phyloP scores from a whole-genome alignment of 208 protist genomes.

The Leishmania braziliensis region DNA sequence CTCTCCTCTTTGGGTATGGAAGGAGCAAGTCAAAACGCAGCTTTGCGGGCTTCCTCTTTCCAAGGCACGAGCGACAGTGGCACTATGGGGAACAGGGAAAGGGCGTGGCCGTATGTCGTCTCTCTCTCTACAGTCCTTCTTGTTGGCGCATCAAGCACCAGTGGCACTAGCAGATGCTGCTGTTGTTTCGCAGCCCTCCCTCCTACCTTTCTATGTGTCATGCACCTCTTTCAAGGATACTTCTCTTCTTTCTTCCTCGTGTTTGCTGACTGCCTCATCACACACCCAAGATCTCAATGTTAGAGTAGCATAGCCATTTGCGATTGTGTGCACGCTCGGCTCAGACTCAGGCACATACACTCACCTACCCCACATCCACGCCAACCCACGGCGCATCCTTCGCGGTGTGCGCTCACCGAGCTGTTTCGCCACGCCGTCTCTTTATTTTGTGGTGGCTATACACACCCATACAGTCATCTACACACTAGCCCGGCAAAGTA shows the following conservation, averaged over 20 bases:
- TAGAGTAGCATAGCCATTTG: background rate
- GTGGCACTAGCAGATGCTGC: background rate
- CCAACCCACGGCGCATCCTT: background rate
- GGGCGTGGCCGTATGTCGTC: background rate
- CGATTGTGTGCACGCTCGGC: background rate
- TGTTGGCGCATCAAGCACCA: background rate
- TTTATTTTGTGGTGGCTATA: background rate
- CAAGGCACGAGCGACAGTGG: background rate
- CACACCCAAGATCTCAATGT: background rate
- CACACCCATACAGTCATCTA: background rate
- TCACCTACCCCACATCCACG: background rate
- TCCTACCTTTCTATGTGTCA: background rate
- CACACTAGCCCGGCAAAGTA: background rate
- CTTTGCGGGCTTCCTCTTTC: background rate
- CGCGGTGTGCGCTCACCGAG: background rate
- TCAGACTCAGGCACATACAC: background rate
- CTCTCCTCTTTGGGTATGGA: background rate
- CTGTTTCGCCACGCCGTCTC: background rate
- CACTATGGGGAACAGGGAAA: background rate
- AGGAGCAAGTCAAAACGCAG: too few species aligned
- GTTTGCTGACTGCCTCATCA: background rate
- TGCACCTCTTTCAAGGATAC: background rate
- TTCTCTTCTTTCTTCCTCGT: background rate
- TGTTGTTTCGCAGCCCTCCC: background rate
- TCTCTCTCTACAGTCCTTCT: background rate